phyloP scores from a whole-genome alignment of 768 basidiomycete genomes.

The Lentinula raphanica region DNA sequence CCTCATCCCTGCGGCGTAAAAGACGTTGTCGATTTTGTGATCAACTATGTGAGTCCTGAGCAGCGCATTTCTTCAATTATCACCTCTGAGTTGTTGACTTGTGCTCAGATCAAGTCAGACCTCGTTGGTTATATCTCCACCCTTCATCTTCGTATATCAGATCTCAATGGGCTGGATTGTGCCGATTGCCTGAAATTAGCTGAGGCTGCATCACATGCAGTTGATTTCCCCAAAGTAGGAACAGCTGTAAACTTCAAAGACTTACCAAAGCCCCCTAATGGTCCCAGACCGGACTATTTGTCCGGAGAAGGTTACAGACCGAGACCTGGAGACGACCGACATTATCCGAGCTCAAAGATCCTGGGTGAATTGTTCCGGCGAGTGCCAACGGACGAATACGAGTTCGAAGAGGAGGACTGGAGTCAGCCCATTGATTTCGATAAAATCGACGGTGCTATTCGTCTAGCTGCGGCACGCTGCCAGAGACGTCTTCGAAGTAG shows the following conservation, averaged over 20 bases:
- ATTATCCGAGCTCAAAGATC: slow-evolving; percentile 37
- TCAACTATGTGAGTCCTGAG: slow-evolving; percentile 34
- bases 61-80: slow-evolving; percentile 9
- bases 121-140: slow-evolving; percentile 37
- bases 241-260: slow-evolving; percentile 29
- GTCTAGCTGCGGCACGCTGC: not conserved
- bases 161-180: slow-evolving; percentile 29
- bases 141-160: slow-evolving; percentile 39
- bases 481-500: not conserved
- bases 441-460: not conserved
- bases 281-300: slow-evolving; percentile 37
- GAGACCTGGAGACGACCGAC: slow-evolving; percentile 12
- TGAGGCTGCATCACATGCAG: slow-evolving; percentile 40
- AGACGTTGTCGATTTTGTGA: slow-evolving; percentile 44
- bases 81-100: not conserved
- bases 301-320: slow-evolving; percentile 16
- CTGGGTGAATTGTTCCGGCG: slow-evolving; percentile 33
- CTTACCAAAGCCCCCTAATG: slow-evolving; percentile 25
- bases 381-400: slow-evolving; percentile 3
- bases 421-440: not conserved
- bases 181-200: slow-evolving; percentile 36
- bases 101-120: slow-evolving; percentile 26
- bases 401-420: not conserved
- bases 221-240: slow-evolving; percentile 44
- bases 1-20: slow-evolving; percentile 26